These are phyloP conservation scores for Aegle marmelos DNA, from an alignment of 345 rosid genomes.

Conservation along the genomic window DNA sequence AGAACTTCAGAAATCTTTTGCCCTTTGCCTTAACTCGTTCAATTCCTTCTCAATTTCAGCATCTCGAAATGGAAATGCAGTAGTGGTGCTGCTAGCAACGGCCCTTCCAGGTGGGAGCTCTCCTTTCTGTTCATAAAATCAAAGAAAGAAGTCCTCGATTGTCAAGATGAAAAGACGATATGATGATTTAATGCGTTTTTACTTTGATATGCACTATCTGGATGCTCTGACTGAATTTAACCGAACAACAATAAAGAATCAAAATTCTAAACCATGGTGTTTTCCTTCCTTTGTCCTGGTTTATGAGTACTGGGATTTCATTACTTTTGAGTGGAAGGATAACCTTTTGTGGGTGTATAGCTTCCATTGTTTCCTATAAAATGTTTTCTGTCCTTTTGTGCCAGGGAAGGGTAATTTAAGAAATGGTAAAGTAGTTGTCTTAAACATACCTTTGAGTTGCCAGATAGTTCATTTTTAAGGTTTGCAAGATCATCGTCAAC, in stretches of 20 bases:
- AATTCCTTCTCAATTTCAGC: constrained; percentile 66
- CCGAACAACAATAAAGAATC: too few species aligned
- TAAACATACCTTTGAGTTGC: constrained; percentile 50
- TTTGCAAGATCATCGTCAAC: constrained; percentile 71
- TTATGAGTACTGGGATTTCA: too few species aligned
- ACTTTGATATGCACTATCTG: too few species aligned
- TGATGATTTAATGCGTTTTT: too few species aligned
- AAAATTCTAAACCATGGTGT: too few species aligned
- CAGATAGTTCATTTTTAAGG: constrained; percentile 63
- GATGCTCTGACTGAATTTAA: too few species aligned
- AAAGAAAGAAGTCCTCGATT: neutral
- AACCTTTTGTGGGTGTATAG: too few species aligned
- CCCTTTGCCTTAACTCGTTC: constrained; percentile 53
- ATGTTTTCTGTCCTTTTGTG: too few species aligned
- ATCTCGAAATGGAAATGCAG: constrained; percentile 41
- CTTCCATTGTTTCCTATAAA: too few species aligned
- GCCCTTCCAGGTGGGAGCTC: constrained; percentile 72
- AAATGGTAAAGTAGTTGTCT: neutral
- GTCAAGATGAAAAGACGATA: neutral
- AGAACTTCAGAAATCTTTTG: constrained; percentile 39
- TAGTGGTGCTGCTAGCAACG: constrained; percentile 29
- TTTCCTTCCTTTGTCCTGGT: too few species aligned
- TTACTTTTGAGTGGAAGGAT: too few species aligned
- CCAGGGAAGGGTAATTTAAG: too few species aligned
- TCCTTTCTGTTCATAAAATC: constrained; percentile 45